These are phyloP conservation scores for Emmonsia crescens DNA, from an alignment of 2,329 filamentous ascomycete genomes.

Conservation along the genomic window DNA sequence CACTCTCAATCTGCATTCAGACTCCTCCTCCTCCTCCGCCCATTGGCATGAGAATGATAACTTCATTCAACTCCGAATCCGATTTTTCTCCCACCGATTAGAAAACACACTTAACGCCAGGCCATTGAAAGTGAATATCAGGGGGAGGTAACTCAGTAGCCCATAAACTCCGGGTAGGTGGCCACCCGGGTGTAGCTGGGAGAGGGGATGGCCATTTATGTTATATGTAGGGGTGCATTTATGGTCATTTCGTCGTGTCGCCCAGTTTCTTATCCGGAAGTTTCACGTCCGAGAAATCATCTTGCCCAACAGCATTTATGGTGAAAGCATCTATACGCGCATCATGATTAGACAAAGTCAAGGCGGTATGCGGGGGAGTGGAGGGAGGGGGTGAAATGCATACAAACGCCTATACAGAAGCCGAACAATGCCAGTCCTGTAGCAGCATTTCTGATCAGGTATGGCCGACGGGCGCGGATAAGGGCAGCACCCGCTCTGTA, in stretches of 20 bases:
- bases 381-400: slow-evolving; percentile 29
- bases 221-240: neutral
- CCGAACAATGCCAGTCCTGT: slow-evolving; percentile 65
- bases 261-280: slow-evolving; percentile 55
- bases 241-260: neutral
- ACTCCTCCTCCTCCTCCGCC: neutral
- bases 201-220: neutral
- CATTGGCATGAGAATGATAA: neutral
- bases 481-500: slow-evolving; percentile 80
- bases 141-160: neutral
- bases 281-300: slow-evolving; percentile 92
- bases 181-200: neutral
- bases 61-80: neutral
- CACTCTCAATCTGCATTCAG: neutral
- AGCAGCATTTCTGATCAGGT: slow-evolving; percentile 77
- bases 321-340: slow-evolving; percentile 51
- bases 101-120: neutral
- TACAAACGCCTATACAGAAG: slow-evolving; percentile 81
- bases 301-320: slow-evolving; percentile 80
- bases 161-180: neutral
- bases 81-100: neutral
- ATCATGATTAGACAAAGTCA: neutral
- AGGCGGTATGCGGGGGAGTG: neutral
- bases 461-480: slow-evolving; percentile 82
- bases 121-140: neutral